Conservation (phyloP, 192 early-diverging fungal genomes). For the Gonapodya prolifera region DNA sequence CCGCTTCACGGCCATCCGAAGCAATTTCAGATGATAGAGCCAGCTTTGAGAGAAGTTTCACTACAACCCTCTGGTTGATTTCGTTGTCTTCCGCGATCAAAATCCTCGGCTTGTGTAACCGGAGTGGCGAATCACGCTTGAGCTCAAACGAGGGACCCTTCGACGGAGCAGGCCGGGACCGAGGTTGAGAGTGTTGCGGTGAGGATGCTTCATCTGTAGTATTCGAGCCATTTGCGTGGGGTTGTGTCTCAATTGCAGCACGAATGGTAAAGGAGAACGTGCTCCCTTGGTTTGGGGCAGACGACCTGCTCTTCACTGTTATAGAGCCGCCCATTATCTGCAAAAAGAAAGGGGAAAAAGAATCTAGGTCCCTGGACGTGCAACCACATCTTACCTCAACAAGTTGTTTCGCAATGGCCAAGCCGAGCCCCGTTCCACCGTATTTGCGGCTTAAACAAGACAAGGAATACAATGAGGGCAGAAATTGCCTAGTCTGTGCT, state of each 20-base stretch:
- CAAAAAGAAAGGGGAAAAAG: background rate
- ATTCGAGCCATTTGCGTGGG: too few species aligned
- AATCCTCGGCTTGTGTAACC: background rate
- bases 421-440: constrained; percentile 31
- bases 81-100: background rate
- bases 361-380: background rate
- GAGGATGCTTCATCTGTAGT: too few species aligned
- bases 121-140: background rate
- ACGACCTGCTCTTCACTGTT: background rate
- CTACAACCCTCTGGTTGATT: background rate
- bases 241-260: background rate
- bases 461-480: too few species aligned
- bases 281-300: background rate
- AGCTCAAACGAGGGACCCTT: too few species aligned
- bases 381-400: constrained; percentile 21
- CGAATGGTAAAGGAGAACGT: background rate
- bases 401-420: constrained; percentile 29
- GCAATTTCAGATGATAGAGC: background rate
- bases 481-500: background rate
- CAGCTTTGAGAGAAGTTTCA: background rate
- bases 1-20: background rate
- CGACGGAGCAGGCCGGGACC: too few species aligned
- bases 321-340: background rate
- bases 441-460: background rate
- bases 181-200: too few species aligned